Evolutionary conservation across 768 basidiomycete genomes (phyloP).

Genomic region (Candolleomyces aberdarensis): DNA sequence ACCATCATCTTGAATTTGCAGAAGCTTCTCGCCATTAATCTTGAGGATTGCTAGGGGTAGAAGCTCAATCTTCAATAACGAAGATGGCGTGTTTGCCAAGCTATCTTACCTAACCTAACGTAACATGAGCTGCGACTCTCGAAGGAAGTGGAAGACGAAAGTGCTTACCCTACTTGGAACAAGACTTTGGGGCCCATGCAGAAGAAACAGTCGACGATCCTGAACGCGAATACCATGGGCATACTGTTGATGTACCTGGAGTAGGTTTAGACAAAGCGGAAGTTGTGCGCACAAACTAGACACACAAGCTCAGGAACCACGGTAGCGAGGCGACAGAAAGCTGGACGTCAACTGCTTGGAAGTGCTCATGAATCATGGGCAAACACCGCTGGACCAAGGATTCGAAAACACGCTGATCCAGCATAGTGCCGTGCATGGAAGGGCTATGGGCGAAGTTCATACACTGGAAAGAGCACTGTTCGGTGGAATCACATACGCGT

Average conservation of each 20-base stretch:
- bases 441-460: conserved; percentile 47
- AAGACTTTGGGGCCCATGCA: conserved; percentile 99
- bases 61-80: conserved; percentile 8
- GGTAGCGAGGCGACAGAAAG: conserved; percentile 95
- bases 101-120: conserved; percentile 48
- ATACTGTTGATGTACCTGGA: conserved; percentile 85
- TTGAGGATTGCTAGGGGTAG: conserved; percentile 78
- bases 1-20: conserved; percentile 95
- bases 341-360: conserved; percentile 88
- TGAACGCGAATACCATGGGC: conserved; percentile 97
- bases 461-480: not conserved
- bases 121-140: conserved; percentile 10
- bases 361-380: conserved; percentile 93
- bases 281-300: conserved; percentile 15
- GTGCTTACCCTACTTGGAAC: conserved; percentile 92
- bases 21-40: conserved; percentile 90
- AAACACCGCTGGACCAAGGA: conserved; percentile 85
- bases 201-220: conserved; percentile 96
- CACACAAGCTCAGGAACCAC: conserved; percentile 96
- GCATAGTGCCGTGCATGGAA: conserved; percentile 97
- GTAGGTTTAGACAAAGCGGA: not conserved
- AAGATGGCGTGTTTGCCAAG: not conserved
- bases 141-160: not conserved
- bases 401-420: conserved; percentile 99
- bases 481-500: conserved; percentile 54